phyloP scores from a whole-genome alignment of 2,329 filamentous ascomycete species.

The Xylaria sp. region DNA sequence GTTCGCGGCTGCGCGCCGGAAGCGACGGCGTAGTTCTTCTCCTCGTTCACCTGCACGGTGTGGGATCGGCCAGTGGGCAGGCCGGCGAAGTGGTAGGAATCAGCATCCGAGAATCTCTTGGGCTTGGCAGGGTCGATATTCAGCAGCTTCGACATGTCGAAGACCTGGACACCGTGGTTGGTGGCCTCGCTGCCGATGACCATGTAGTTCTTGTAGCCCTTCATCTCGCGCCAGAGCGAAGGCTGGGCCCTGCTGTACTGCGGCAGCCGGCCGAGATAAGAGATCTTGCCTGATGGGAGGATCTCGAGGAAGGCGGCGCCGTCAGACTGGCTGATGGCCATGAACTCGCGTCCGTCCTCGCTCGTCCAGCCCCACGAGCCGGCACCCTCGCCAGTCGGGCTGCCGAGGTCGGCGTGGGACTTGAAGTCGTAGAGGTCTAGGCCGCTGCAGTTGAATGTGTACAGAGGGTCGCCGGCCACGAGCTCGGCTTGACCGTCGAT shows the following conservation, averaged over 20 bases:
- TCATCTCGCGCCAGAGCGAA: constrained; percentile 60
- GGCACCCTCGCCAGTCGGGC: constrained; percentile 42
- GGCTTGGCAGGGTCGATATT: constrained; percentile 51
- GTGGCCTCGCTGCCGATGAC: constrained; percentile 50
- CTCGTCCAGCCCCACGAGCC: constrained; percentile 61
- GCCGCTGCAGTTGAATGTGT: constrained; percentile 41
- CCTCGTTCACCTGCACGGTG: constrained; percentile 55
- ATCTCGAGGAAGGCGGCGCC: constrained; percentile 61
- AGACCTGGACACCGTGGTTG: constrained; percentile 65
- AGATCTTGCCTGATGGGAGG: constrained; percentile 53
- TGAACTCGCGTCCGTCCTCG: constrained; percentile 57
- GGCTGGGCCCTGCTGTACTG: constrained; percentile 51
- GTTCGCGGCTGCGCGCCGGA: constrained; percentile 48
- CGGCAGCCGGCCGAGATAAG: constrained; percentile 60
- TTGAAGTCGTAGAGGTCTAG: constrained; percentile 47
- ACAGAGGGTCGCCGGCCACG: constrained; percentile 35
- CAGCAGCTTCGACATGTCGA: constrained; percentile 65
- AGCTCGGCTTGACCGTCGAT: constrained; percentile 38
- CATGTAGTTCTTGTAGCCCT: constrained; percentile 45
- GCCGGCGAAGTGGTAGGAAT: constrained; percentile 49
- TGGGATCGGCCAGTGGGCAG: constrained; percentile 52
- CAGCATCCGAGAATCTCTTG: constrained; percentile 50
- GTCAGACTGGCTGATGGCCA: constrained; percentile 59
- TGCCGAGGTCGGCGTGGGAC: constrained; percentile 44
- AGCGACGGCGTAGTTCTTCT: constrained; percentile 54